Base-by-base conservation (phyloP, 768 basidiomycete genomes). In the Trichaptum fuscoviolaceum region DNA sequence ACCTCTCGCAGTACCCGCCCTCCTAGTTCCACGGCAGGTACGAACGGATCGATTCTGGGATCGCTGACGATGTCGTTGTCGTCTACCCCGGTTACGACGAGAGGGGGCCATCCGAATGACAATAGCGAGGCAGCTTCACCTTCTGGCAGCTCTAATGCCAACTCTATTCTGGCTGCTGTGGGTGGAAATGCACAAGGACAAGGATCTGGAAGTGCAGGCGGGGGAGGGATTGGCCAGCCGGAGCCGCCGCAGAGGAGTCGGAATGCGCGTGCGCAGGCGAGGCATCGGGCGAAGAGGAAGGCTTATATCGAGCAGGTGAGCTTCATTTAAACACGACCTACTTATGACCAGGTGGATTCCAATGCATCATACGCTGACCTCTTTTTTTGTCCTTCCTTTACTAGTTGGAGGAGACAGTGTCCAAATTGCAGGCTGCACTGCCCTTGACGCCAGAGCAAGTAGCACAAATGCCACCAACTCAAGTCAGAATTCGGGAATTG, bases 221-320 rank as follows among this genome's bases (percentile, higher is more conserved):
- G 30, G 8, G 30, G 30, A 30, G 30, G 30, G 30, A 30, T 30
- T 2, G 30, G 74, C 74, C 77, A 78, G 52, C 64, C 81, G 73
- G 87, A 90, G 78, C 85, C 85, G 75, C 90, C 90, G 81, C 90
- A 91, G 78, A 87, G 90, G 71, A 90, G 89, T 84, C 89, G 91
- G 81, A 92, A 92, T 80, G 90, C 90, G 64, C 89, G 88, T 77
- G 93, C 93, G 10, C 93, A 95, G 80, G 93, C 93, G 36, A 82
- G 93, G 71, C 93, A 95, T 82, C 87, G 93, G 68, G 93, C 92
- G 75, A 95, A 95, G 77, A 85, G 93, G 78, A 95, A 95, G 80
- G 93, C 93, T 12, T 95, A 95, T 81, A 93, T 95, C 73, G 92
- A 94, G 71, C 91, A 93, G 84, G 92, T 92, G 64, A 25, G 80